phyloP scores from a whole-genome alignment of 2,329 filamentous ascomycete species.

The Immersiporthe knoxdaviesiana region DNA sequence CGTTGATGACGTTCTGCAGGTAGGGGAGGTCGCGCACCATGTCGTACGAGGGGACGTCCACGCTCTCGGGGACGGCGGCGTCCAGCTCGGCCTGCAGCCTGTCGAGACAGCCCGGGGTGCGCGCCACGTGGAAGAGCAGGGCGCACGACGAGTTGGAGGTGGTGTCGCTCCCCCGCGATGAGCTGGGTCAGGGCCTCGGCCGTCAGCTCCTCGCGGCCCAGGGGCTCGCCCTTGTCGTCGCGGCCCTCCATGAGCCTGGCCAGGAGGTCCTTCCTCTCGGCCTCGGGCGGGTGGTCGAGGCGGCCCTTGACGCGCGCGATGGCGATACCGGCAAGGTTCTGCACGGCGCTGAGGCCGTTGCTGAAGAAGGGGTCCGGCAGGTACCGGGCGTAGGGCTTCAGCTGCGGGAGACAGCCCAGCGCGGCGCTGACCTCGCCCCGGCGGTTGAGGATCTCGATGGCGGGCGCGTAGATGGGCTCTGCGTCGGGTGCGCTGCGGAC shows the following conservation, averaged over 20 bases:
- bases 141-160: conserved; percentile 83
- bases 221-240: conserved; percentile 75
- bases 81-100: conserved; percentile 82
- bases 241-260: conserved; percentile 83
- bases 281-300: conserved; percentile 68
- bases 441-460: conserved; percentile 86
- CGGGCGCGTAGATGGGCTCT: conserved; percentile 70
- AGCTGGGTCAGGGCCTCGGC: conserved; percentile 89
- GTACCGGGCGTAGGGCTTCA: conserved; percentile 81
- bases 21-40: conserved; percentile 77
- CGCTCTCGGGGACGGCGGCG: conserved; percentile 61
- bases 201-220: conserved; percentile 79
- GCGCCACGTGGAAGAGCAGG: conserved; percentile 74
- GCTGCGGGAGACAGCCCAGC: conserved; percentile 71
- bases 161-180: conserved; percentile 77
- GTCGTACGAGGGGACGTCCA: conserved; percentile 70
- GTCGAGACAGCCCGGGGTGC: conserved; percentile 69
- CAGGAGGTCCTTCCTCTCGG: conserved; percentile 77
- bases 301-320: conserved; percentile 78
- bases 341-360: conserved; percentile 72
- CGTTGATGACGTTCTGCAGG: conserved; percentile 74
- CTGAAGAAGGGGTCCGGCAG: conserved; percentile 82
- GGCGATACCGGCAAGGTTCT: conserved; percentile 85
- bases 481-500: conserved; percentile 64
- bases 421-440: conserved; percentile 84